These are phyloP conservation scores for Stentor coeruleus DNA, from an alignment of 73 alveolate species.

Conservation along the genomic window DNA sequence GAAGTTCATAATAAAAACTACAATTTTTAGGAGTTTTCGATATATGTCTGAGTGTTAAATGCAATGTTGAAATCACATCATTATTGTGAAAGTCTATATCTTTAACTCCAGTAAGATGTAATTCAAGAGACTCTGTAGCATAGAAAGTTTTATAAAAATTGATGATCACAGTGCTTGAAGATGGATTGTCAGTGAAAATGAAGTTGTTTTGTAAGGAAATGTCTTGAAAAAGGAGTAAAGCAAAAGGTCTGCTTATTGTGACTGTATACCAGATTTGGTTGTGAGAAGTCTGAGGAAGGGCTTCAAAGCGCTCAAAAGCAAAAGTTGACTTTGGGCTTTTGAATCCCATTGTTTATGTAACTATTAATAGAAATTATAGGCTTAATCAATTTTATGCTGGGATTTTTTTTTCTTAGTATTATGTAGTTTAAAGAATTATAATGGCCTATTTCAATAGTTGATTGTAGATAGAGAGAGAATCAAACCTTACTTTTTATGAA, in stretches of 20 bases:
- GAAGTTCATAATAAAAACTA: background rate
- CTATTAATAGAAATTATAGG: too few relatives aligned
- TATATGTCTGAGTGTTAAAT: slow-evolving; percentile 8
- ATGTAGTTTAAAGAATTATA: too few relatives aligned
- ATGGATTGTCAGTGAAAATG: background rate
- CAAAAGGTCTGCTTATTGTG: background rate
- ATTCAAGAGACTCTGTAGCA: background rate
- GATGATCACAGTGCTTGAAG: background rate
- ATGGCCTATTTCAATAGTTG: too few relatives aligned
- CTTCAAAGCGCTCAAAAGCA: background rate
- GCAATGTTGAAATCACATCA: background rate
- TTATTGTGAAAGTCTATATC: background rate
- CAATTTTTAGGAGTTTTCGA: background rate
- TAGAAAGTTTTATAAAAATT: background rate
- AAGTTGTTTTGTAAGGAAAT: background rate
- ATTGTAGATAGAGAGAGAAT: too few relatives aligned
- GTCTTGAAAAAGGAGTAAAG: background rate
- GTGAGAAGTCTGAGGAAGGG: background rate
- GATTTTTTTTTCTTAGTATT: too few relatives aligned
- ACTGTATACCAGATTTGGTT: background rate
- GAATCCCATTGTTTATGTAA: too few relatives aligned
- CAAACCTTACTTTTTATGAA: too few relatives aligned
- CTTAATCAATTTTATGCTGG: too few relatives aligned
- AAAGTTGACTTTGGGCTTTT: slow-evolving; percentile 8
- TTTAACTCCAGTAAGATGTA: slow-evolving; percentile 8